Conservation (phyloP, 1,139 yeast species). For the Lodderomyces beijingensis region DNA sequence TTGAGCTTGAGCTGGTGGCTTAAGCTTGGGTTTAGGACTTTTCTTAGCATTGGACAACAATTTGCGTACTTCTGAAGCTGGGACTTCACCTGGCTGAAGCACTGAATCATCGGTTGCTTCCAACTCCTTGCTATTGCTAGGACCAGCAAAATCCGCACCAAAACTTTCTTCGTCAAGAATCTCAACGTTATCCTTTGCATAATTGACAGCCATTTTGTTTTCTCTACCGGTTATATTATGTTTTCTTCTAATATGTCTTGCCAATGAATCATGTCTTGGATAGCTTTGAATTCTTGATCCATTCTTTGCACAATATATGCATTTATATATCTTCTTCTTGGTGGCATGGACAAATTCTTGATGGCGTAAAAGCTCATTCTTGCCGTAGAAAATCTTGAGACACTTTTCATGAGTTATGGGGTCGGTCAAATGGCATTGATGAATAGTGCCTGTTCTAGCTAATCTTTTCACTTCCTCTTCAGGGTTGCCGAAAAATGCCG, state of each 20-base stretch:
- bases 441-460: slow-evolving; percentile 29
- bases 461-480: slow-evolving; percentile 9
- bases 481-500: slow-evolving; percentile 1
- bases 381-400: slow-evolving; percentile 42
- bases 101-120: neutral
- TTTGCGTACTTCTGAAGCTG: slow-evolving; percentile 2
- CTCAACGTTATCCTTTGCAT: slow-evolving; percentile 44
- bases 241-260: slow-evolving; percentile 43
- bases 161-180: slow-evolving; percentile 26
- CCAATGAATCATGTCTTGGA: slow-evolving; percentile 45
- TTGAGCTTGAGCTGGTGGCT: slow-evolving; percentile 1
- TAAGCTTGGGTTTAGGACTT: neutral
- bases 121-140: neutral
- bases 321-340: slow-evolving; percentile 39
- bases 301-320: slow-evolving; percentile 37
- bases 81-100: slow-evolving; percentile 2
- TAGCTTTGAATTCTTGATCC: slow-evolving; percentile 41
- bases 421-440: slow-evolving; percentile 42
- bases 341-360: slow-evolving; percentile 50
- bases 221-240: slow-evolving; percentile 47
- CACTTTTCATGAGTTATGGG: slow-evolving; percentile 31
- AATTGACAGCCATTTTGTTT: slow-evolving; percentile 44
- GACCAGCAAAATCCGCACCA: neutral
- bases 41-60: neutral
- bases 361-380: slow-evolving; percentile 42